These are phyloP conservation scores for Tuber brumale DNA, from an alignment of 495 filamentous ascomycete species.

Conservation along the genomic window DNA sequence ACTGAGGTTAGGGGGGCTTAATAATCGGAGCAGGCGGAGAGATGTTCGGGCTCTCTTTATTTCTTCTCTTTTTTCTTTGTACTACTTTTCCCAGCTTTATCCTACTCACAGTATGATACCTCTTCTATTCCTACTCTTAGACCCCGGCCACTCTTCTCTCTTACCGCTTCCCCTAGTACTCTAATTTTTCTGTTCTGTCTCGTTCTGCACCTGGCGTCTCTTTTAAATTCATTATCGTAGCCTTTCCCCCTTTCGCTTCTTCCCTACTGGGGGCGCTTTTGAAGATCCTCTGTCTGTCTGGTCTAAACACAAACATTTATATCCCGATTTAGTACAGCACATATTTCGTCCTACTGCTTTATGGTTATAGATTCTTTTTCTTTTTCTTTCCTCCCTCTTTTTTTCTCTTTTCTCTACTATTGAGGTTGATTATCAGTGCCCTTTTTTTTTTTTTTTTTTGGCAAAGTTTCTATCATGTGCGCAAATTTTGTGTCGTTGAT, in stretches of 20 bases:
- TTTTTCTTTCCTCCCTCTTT: neutral
- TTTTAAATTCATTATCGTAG: neutral
- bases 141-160: neutral
- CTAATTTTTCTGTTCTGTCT: neutral
- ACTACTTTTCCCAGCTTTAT: conserved; percentile 4
- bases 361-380: neutral
- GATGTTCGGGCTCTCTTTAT: conserved; percentile 9
- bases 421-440: neutral
- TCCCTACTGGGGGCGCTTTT: neutral
- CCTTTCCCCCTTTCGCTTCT: neutral
- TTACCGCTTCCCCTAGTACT: neutral
- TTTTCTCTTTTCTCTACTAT: conserved; percentile 9
- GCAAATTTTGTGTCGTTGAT: too few species aligned
- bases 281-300: neutral
- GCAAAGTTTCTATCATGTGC: neutral
- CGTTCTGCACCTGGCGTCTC: conserved; percentile 10
- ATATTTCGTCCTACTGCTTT: neutral
- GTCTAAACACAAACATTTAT: neutral
- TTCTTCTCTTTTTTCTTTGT: conserved; percentile 10
- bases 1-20: neutral
- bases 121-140: neutral
- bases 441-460: neutral
- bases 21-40: neutral
- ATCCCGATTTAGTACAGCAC: neutral
- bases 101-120: neutral